A percentile compares a stretch with the other conserved stretches of the same genome.
phyloP scores from a whole-genome alignment of 306 rosid genomes.

The Begonia loranthoides region DNA sequence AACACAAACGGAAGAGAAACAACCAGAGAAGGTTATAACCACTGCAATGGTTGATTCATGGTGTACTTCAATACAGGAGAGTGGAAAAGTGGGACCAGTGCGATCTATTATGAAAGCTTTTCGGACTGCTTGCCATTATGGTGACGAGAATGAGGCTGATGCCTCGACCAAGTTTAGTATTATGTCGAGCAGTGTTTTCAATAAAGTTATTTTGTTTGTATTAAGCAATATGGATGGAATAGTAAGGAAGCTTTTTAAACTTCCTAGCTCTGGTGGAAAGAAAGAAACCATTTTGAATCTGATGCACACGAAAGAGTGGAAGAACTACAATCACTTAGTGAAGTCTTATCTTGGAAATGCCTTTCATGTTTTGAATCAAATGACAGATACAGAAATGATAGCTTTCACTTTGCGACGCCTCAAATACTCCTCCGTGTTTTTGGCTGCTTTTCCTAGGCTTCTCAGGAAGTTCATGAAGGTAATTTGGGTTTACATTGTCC shows the following conservation, averaged over 20 bases:
- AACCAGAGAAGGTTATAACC: constrained; percentile 42
- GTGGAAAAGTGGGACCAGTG: constrained; percentile 42
- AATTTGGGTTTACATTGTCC: constrained; percentile 10
- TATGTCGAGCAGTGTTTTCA: constrained; percentile 78
- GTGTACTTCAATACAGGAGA: constrained; percentile 47
- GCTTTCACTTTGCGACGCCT: constrained; percentile 70
- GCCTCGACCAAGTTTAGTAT: constrained; percentile 38
- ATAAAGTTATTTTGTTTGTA: constrained; percentile 76
- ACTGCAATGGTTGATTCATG: constrained; percentile 67
- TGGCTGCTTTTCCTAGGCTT: constrained; percentile 84
- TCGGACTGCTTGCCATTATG: constrained; percentile 86
- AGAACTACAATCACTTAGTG: constrained; percentile 51
- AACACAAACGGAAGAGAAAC: constrained; percentile 27
- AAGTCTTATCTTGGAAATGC: constrained; percentile 95
- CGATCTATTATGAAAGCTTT: constrained; percentile 73
- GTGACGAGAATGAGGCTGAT: constrained; percentile 62
- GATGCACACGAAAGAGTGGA: constrained; percentile 63
- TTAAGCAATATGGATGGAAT: constrained; percentile 82
- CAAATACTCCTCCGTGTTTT: constrained; percentile 60
- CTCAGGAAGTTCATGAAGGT: constrained; percentile 84
- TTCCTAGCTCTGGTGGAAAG: constrained; percentile 76
- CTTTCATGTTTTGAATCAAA: constrained; percentile 81
- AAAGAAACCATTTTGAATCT: constrained; percentile 55
- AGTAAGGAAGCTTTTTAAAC: constrained; percentile 59
- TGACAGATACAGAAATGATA: constrained; percentile 92